A percentile compares a stretch with the other conserved stretches of the same genome.
Conservation (phyloP, 306 rosid species). For the Lotus japonicus region DNA sequence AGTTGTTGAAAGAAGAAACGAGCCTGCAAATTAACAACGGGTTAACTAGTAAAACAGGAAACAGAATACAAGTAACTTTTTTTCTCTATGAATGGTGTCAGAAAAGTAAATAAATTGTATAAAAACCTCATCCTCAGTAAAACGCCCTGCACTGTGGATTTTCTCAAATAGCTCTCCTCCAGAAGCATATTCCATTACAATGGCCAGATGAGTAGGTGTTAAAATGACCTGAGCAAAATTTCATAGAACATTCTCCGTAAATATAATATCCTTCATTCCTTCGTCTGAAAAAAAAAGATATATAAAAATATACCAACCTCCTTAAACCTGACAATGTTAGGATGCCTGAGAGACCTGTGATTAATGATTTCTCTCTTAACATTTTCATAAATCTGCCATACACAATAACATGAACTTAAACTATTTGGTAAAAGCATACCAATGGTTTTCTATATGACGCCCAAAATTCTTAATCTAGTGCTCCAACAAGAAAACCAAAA, state of each 20-base stretch:
- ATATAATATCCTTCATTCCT: neutral
- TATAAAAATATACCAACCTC: slow-evolving; percentile 49
- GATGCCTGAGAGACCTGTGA: slow-evolving; percentile 91
- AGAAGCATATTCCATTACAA: slow-evolving; percentile 94
- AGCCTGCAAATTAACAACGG: slow-evolving; percentile 48
- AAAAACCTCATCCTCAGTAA: slow-evolving; percentile 80
- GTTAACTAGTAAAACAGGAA: slow-evolving; percentile 4
- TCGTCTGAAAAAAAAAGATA: neutral
- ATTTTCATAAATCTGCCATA: slow-evolving; percentile 78
- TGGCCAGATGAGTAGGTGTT: slow-evolving; percentile 93
- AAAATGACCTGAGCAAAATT: slow-evolving; percentile 52
- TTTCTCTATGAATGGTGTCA: neutral
- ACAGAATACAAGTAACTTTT: neutral
- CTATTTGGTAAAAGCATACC: no score
- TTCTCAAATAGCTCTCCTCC: slow-evolving; percentile 90
- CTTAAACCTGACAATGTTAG: slow-evolving; percentile 79
- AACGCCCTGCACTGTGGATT: slow-evolving; percentile 70
- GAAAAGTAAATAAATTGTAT: neutral
- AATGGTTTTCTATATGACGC: no score
- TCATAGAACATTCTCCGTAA: neutral
- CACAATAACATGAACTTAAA: slow-evolving; percentile 21
- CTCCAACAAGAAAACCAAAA: neutral
- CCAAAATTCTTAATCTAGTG: neutral
- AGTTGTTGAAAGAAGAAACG: slow-evolving; percentile 98
- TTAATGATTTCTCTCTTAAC: slow-evolving; percentile 88